These are phyloP conservation scores for Phytophthora cactorum DNA, from an alignment of 352 stramenopile species.

Conservation along the genomic window DNA sequence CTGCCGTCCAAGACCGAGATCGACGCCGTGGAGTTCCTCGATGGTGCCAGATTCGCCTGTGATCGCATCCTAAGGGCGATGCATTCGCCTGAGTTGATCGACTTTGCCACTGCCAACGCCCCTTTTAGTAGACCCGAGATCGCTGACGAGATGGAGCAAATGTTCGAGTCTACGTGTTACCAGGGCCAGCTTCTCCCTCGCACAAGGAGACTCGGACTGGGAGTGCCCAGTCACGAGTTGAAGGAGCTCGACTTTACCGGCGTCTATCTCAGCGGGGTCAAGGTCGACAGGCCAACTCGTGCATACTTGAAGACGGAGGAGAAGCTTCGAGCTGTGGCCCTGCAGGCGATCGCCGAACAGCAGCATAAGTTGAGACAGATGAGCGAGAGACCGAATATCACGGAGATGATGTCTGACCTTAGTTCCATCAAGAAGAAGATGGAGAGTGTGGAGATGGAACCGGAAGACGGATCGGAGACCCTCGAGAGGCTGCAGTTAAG, in stretches of 20 bases:
- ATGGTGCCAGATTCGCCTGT: conserved; percentile 43
- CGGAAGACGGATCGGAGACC: conserved; percentile 33
- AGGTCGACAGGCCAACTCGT: conserved; percentile 31
- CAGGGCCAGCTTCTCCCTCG: conserved; percentile 27
- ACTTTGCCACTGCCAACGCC: conserved; percentile 29
- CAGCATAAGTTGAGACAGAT: background rate
- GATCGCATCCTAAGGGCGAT: conserved; percentile 40
- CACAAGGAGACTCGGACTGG: conserved; percentile 26
- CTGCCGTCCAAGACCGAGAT: conserved; percentile 42
- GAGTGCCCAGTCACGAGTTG: conserved; percentile 28
- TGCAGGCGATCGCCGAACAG: conserved; percentile 10
- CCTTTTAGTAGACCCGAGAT: conserved; percentile 12
- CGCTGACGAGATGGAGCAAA: conserved; percentile 17
- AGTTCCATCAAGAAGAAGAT: conserved; percentile 10
- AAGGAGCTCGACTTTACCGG: conserved; percentile 43
- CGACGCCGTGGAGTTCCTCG: conserved; percentile 51
- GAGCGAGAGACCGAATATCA: background rate
- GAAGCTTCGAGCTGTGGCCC: conserved; percentile 7
- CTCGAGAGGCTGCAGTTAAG: conserved; percentile 51
- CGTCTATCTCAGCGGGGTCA: conserved; percentile 34
- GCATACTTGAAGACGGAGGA: conserved; percentile 34
- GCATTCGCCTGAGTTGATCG: conserved; percentile 40
- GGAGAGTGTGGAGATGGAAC: conserved; percentile 2
- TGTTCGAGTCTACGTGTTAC: conserved; percentile 29
- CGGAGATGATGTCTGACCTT: conserved; percentile 4